Conservation (phyloP, 2,329 filamentous ascomycete species). For the Coniochaeta ligniaria region DNA sequence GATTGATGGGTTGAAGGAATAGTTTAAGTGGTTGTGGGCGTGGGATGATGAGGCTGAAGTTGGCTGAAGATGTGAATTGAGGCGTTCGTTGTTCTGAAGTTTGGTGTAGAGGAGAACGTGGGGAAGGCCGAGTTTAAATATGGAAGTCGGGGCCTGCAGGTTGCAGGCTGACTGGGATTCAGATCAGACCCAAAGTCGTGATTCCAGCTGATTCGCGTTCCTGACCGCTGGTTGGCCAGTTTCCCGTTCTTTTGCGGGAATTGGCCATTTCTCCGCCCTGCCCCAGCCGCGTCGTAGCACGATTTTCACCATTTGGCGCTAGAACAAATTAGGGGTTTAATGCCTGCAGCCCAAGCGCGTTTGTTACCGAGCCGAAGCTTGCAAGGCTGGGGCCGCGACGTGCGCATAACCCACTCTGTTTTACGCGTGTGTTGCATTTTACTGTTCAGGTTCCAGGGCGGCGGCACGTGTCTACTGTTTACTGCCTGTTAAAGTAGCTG, state of each 20-base stretch:
- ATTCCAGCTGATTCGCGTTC: not conserved
- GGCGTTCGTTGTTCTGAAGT: conserved; percentile 4
- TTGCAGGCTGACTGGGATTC: conserved; percentile 3
- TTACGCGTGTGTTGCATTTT: no score
- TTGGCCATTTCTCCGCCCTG: not conserved
- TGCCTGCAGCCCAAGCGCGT: not conserved
- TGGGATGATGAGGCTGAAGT: conserved; percentile 11
- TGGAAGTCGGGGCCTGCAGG: conserved; percentile 11
- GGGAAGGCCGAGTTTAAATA: conserved; percentile 19
- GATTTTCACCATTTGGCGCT: not conserved
- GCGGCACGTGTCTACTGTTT: no score
- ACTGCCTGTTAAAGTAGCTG: no score
- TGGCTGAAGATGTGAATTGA: conserved; percentile 4
- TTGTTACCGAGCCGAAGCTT: not conserved
- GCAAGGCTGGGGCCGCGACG: not conserved
- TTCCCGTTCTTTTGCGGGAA: not conserved
- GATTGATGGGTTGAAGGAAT: conserved; percentile 24
- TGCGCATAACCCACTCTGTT: not conserved
- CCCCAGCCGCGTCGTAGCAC: not conserved
- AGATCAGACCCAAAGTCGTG: conserved; percentile 10
- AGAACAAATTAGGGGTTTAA: not conserved
- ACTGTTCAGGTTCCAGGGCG: no score
- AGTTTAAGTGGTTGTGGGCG: conserved; percentile 22
- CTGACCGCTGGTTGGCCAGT: not conserved
- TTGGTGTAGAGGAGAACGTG: conserved; percentile 13